These are phyloP conservation scores for Hibiscus syriacus DNA, from an alignment of 345 rosid species.

Conservation along the genomic window DNA sequence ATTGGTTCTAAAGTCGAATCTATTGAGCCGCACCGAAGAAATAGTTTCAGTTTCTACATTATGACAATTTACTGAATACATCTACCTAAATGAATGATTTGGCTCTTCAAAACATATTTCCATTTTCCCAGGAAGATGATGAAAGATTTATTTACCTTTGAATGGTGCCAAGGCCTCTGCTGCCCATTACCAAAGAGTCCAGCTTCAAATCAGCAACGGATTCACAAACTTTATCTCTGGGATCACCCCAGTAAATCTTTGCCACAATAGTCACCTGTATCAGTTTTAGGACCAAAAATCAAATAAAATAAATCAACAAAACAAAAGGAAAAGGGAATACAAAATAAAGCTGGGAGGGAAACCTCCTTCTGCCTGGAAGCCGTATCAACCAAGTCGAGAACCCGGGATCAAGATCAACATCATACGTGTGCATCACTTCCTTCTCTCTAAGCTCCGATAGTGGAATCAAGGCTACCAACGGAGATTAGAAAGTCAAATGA, in stretches of 20 bases:
- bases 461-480: constrained; percentile 56
- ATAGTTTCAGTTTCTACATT: too few species aligned
- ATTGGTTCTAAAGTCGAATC: too few species aligned
- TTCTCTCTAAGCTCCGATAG: constrained; percentile 57
- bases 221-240: constrained; percentile 68
- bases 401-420: constrained; percentile 45
- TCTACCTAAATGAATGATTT: neutral
- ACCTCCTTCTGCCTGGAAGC: constrained; percentile 54
- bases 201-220: constrained; percentile 66
- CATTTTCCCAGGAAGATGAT: neutral
- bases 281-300: neutral
- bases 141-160: constrained; percentile 34
- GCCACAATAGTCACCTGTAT: constrained; percentile 55
- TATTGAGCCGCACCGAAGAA: too few species aligned
- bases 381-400: constrained; percentile 62
- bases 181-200: constrained; percentile 70
- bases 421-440: constrained; percentile 51
- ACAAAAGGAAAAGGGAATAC: neutral
- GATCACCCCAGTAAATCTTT: constrained; percentile 84
- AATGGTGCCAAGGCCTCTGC: constrained; percentile 82
- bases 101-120: neutral
- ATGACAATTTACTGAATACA: neutral
- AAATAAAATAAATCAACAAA: neutral
- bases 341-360: neutral
- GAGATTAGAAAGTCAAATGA: neutral